Evolutionary conservation across 2,329 filamentous ascomycete genomes (phyloP).

Genomic region (Pseudonectria buxi): DNA sequence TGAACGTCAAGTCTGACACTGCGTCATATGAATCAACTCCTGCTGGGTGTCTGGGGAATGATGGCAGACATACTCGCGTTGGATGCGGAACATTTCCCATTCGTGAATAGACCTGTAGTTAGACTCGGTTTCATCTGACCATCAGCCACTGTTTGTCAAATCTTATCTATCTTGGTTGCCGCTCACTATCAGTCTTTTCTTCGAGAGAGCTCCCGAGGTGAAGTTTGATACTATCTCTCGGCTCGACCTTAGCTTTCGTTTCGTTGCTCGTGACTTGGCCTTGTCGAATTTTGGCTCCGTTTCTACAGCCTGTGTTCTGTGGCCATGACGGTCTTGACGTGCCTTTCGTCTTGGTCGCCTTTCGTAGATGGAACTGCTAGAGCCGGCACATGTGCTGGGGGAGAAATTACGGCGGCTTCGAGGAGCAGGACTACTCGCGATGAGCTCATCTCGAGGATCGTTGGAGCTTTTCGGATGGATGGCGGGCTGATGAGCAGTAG

Average conservation of each 20-base stretch:
- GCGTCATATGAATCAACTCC: conserved; percentile 8
- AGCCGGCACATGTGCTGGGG: too few species aligned
- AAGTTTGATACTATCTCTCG: conserved; percentile 51
- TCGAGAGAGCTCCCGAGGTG: conserved; percentile 44
- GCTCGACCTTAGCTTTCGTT: conserved; percentile 27
- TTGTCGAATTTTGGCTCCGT: conserved; percentile 1
- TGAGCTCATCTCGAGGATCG: too few species aligned
- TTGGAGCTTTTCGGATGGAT: not conserved
- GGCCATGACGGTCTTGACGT: conserved; percentile 48
- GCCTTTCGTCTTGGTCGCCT: conserved; percentile 50
- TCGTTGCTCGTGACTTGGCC: conserved; percentile 10
- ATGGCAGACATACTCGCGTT: conserved; percentile 11
- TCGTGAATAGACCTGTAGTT: conserved; percentile 27
- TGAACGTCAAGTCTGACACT: conserved; percentile 49
- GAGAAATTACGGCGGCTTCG: too few species aligned
- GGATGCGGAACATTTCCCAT: conserved; percentile 21
- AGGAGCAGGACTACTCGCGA: too few species aligned
- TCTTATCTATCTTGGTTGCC: not conserved
- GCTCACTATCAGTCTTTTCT: conserved; percentile 27
- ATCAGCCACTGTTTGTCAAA: not conserved
- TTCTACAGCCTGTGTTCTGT: conserved; percentile 17
- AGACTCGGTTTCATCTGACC: conserved; percentile 28
- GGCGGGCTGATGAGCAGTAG: not conserved
- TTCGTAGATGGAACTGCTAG: conserved; percentile 20
- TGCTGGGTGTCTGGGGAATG: not conserved